Evolutionary conservation across 1,284 basidiomycete species (phyloP).

Genomic region (Boletus smithii): DNA sequence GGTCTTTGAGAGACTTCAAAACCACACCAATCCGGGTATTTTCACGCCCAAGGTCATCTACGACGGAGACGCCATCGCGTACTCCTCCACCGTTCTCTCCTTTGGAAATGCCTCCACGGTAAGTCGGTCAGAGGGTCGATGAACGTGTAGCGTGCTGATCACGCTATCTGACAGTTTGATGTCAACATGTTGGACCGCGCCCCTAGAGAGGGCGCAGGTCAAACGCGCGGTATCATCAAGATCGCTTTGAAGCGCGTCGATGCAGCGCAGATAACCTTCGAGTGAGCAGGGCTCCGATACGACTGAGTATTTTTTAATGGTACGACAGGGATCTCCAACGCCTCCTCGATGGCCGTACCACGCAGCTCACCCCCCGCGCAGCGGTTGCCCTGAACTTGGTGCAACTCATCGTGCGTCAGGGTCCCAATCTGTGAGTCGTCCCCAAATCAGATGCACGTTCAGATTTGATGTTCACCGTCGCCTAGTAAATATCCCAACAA

Average conservation of each 20-base stretch:
- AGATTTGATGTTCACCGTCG: neutral
- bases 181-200: slow-evolving; percentile 33
- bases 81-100: slow-evolving; percentile 27
- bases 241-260: slow-evolving; percentile 30
- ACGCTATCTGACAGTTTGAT: slow-evolving; percentile 21
- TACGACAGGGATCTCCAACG: slow-evolving; percentile 24
- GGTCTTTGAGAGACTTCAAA: slow-evolving; percentile 36
- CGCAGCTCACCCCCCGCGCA: slow-evolving; percentile 26
- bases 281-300: slow-evolving; percentile 8
- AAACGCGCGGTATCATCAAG: slow-evolving; percentile 14
- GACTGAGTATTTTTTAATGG: neutral
- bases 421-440: slow-evolving; percentile 27
- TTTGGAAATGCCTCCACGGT: slow-evolving; percentile 29
- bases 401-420: slow-evolving; percentile 31
- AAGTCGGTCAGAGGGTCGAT: neutral
- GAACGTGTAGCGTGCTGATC: neutral
- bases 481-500: slow-evolving; percentile 34
- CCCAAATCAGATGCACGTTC: neutral
- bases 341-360: slow-evolving; percentile 27
- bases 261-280: slow-evolving; percentile 27
- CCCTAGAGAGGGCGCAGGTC: slow-evolving; percentile 12
- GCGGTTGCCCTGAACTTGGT: slow-evolving; percentile 27
- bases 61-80: slow-evolving; percentile 41
- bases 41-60: slow-evolving; percentile 37
- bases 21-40: slow-evolving; percentile 17